A percentile compares a stretch with the other conserved stretches of the same genome.
These are phyloP conservation scores for Cyclospora cayetanensis DNA, from an alignment of 169 alveolate species.

Conservation along the genomic window DNA sequence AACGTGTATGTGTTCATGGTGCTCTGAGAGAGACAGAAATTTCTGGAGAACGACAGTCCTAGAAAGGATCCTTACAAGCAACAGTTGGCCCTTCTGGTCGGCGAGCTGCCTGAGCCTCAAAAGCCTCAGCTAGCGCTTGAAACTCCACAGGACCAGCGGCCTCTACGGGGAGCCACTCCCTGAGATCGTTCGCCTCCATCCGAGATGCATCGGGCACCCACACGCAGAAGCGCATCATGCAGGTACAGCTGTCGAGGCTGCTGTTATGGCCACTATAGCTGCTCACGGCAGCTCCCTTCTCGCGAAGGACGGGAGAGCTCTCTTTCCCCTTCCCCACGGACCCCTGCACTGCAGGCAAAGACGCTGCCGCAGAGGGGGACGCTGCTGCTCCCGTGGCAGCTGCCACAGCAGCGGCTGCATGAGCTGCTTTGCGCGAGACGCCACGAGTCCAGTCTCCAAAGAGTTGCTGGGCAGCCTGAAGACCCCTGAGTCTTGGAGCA, in stretches of 20 bases:
- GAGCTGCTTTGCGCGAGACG: conserved; percentile 15
- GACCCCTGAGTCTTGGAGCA: conserved; percentile 2
- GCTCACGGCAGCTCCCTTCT: neutral
- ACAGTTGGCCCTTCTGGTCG: conserved; percentile 11
- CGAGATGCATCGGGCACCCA: conserved; percentile 2
- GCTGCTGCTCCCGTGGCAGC: conserved; percentile 3
- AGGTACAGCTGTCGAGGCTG: neutral
- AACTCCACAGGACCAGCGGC: conserved; percentile 21
- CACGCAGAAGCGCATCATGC: neutral
- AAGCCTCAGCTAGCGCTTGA: neutral
- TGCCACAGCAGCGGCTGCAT: conserved; percentile 13
- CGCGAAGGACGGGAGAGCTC: neutral
- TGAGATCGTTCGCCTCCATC: neutral
- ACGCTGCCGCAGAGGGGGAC: neutral
- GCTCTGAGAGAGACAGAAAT: too few species aligned
- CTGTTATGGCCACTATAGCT: conserved; percentile 13
- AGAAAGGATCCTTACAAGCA: neutral
- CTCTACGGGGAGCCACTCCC: neutral
- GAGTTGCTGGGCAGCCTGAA: conserved; percentile 33
- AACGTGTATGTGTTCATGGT: too few species aligned
- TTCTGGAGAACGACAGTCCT: conserved; percentile 19
- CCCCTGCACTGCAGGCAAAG: neutral
- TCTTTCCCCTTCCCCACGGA: neutral
- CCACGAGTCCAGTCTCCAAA: conserved; percentile 37
- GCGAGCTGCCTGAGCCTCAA: conserved; percentile 35